These are phyloP conservation scores for Mortierella sp. DNA, from an alignment of 371 early-diverging fungal genomes.

Conservation along the genomic window DNA sequence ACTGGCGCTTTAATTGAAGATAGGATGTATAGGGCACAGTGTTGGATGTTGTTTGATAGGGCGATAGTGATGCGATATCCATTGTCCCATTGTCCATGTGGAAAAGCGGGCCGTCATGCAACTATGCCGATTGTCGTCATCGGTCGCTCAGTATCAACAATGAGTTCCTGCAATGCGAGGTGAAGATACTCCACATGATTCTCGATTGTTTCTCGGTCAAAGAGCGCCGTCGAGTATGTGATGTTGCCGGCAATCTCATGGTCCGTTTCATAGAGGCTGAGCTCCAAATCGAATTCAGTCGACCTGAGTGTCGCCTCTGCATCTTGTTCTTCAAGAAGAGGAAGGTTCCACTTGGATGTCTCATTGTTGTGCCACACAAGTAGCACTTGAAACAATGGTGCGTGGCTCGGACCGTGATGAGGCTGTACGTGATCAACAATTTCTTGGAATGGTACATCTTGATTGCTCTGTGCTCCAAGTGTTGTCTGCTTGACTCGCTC, in stretches of 20 bases:
- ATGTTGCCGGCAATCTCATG: background rate
- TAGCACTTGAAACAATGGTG: constrained; percentile 2
- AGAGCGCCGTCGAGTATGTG: constrained; percentile 7
- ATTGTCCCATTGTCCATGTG: too few relatives aligned
- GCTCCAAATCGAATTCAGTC: background rate
- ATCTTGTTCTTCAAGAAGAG: background rate
- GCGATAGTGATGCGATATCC: too few relatives aligned
- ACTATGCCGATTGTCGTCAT: too few relatives aligned
- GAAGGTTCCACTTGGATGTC: background rate
- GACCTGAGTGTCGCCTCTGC: background rate
- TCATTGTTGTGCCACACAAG: background rate
- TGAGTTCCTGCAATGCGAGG: too few relatives aligned
- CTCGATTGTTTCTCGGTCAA: constrained; percentile 8
- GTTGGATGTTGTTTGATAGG: too few relatives aligned
- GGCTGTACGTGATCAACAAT: constrained; percentile 3
- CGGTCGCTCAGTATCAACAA: too few relatives aligned
- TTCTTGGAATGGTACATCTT: constrained; percentile 5
- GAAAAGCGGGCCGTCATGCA: too few relatives aligned
- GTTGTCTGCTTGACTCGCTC: constrained; percentile 2
- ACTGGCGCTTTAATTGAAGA: too few relatives aligned
- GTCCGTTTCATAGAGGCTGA: background rate
- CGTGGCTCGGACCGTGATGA: background rate
- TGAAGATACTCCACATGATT: constrained; percentile 5
- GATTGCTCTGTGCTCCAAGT: constrained; percentile 1
- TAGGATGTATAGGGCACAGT: too few relatives aligned